Evolutionary conservation across 305 asterid genomes (phyloP), one percentile per base, ranked within the genome.

Genomic region (Fraxinus greggii): DNA sequence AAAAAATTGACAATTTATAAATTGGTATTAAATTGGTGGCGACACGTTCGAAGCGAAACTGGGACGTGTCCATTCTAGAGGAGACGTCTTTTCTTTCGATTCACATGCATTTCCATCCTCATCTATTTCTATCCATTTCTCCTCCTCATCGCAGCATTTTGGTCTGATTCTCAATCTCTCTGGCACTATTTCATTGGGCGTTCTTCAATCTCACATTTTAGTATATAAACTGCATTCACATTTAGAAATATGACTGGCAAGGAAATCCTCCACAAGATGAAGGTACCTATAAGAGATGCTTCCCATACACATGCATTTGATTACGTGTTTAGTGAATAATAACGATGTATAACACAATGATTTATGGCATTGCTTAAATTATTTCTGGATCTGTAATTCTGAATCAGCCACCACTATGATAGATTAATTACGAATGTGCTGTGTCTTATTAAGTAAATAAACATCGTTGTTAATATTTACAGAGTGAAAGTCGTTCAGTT

Each of bases 261-360:
- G 83, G 92, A 89, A 82, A 84, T 90, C 59, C 74, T 92, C 29
- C 86, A 86, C 35, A 93, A 90, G 86, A 87, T 90, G 84, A 93
- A 93, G 97, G 97, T 93, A 86, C 73, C 17, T 35, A 12, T n/a
- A 1, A 1, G 1, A 3, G 1, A 31, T 7, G 36, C 3, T 77
- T 26, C 70, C 7, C 61, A 56, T 31, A n/a, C 80, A 23, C 38
- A n/a, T 19, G 17, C 10, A 40, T 23, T 80, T 72, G 0, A n/a
- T 76, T 31, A 1, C n/a, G 61, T 24, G 72, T 35, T 56, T 61
- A 51, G 15, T 65, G 56, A 28, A 24, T 1, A 29, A 36, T 76
- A 63, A 32, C 81, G 54, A 36, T 56, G 38, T 24, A 15, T 24
- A 4, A 1, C 9, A 13, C 35, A 26, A 65, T 29, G 73, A 12